Evolutionary conservation across 306 rosid genomes (phyloP), one percentile per base, ranked within the genome.

Genomic region (Vigna hirtella): DNA sequence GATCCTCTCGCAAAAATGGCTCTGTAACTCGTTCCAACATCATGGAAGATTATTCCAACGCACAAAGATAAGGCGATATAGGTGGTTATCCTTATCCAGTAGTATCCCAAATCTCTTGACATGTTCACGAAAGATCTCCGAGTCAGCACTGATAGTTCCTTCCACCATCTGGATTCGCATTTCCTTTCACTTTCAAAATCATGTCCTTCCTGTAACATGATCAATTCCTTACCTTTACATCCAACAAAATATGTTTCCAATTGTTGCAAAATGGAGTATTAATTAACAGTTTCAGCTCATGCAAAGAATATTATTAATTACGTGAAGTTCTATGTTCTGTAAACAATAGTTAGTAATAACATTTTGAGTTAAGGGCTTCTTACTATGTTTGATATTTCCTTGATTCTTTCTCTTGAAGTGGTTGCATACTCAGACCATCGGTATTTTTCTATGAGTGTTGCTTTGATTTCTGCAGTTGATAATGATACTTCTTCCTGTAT

Each of bases 91-190:
- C 98, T 90, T 74, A 94, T 83, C 97, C 98, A 94, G 81, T 90
- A 94, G 77, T 94, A 94, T 5, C 97, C 98, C 18, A 85, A 72
- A 79, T 94, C 98, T 77, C 98, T 92, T 40, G 69, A 85, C 97
- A 94, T 94, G 93, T 94, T 94, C 73, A 88, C 81, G 14, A 84
- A 88, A 18, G 98, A 94, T 80, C 98, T 90, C 0, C 18, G 75
- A 7, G 92, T 94, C 89, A 94, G 82, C 20, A 90, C 82, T 51
- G 87, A 81, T 63, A 94, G 88, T 62, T 94, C 97, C 91, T 90
- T 92, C 97, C 91, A 86, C 97, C 96, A 89, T 79, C 67, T 92
- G 24, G 88, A 81, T 82, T 82, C 88, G 71, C 83, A 81, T 70
- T 88, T 92, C 51, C 84, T 53, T 77, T 84, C 74, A 56, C 75